phyloP scores from a whole-genome alignment of 1,284 basidiomycete species.

The Sphaerobolus stellatus region DNA sequence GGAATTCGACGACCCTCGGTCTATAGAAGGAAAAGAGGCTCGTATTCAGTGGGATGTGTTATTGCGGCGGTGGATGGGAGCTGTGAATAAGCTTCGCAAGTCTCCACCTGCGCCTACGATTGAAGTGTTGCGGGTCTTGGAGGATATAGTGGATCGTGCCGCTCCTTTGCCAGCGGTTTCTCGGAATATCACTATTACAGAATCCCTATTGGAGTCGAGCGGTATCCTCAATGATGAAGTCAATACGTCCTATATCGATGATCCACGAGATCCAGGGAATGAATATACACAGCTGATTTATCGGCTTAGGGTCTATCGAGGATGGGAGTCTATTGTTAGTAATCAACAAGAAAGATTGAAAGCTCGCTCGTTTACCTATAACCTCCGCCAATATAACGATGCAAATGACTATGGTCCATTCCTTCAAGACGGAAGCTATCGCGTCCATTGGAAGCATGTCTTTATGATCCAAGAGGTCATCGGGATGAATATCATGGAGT shows the following conservation, averaged over 20 bases:
- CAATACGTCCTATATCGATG: slow-evolving; percentile 21
- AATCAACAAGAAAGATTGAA: slow-evolving; percentile 30
- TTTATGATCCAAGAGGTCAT: slow-evolving; percentile 57
- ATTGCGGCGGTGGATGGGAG: slow-evolving; percentile 7
- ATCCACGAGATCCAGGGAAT: slow-evolving; percentile 42
- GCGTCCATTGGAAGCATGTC: slow-evolving; percentile 62
- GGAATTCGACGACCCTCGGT: slow-evolving; percentile 11
- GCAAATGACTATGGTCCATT: slow-evolving; percentile 60
- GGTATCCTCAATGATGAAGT: slow-evolving; percentile 45
- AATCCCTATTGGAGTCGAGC: slow-evolving; percentile 21
- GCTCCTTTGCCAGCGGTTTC: background rate
- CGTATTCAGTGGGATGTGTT: slow-evolving; percentile 8
- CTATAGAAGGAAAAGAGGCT: background rate
- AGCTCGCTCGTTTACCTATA: slow-evolving; percentile 58
- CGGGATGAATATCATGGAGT: slow-evolving; percentile 48
- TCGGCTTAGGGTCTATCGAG: slow-evolving; percentile 52
- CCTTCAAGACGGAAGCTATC: slow-evolving; percentile 37
- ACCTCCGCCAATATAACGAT: slow-evolving; percentile 51
- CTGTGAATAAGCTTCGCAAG: slow-evolving; percentile 1
- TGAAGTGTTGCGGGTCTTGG: slow-evolving; percentile 1
- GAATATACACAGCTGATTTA: slow-evolving; percentile 50
- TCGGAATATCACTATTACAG: slow-evolving; percentile 52
- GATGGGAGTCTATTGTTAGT: slow-evolving; percentile 32
- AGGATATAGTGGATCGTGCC: slow-evolving; percentile 6
- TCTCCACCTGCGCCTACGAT: background rate